These are phyloP conservation scores for Colletotrichum somersetense DNA, from an alignment of 2,329 filamentous ascomycete genomes.

Conservation along the genomic window DNA sequence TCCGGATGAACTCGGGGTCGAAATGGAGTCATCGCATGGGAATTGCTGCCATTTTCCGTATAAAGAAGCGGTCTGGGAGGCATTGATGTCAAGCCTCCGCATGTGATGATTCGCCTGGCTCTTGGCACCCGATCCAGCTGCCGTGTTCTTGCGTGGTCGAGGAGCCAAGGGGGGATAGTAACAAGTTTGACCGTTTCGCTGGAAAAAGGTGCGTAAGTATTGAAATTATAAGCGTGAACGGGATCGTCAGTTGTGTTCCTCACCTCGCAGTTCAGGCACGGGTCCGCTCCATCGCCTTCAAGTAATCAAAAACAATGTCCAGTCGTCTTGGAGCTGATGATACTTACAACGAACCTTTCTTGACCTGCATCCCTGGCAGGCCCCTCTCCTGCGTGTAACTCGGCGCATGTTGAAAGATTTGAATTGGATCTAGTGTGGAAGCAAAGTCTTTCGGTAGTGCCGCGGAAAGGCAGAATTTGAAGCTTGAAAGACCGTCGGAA, in stretches of 20 bases:
- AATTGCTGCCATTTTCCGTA: conserved; percentile 27
- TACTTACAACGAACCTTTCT: conserved; percentile 39
- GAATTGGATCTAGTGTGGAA: background rate
- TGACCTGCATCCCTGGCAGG: conserved; percentile 33
- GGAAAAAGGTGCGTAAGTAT: background rate
- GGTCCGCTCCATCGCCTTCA: conserved; percentile 32
- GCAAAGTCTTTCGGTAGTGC: background rate
- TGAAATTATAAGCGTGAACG: background rate
- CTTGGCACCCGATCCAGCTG: conserved; percentile 9
- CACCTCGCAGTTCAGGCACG: conserved; percentile 37
- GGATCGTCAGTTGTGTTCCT: background rate
- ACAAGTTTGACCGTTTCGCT: conserved; percentile 35
- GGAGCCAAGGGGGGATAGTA: conserved; percentile 32
- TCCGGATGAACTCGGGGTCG: conserved; percentile 23
- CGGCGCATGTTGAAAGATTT: conserved; percentile 24
- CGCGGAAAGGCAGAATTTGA: background rate
- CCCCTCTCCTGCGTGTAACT: conserved; percentile 36
- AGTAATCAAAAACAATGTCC: background rate
- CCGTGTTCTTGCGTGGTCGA: conserved; percentile 15
- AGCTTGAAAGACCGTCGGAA: conserved; percentile 12
- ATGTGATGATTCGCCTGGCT: background rate
- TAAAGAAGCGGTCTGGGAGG: background rate
- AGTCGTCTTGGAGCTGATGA: background rate
- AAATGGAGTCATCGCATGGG: conserved; percentile 1
- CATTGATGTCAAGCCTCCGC: conserved; percentile 10